Conservation (phyloP, 225 moss, liverwort and hornwort genomes). For the Physcomitrellopsis africana region DNA sequence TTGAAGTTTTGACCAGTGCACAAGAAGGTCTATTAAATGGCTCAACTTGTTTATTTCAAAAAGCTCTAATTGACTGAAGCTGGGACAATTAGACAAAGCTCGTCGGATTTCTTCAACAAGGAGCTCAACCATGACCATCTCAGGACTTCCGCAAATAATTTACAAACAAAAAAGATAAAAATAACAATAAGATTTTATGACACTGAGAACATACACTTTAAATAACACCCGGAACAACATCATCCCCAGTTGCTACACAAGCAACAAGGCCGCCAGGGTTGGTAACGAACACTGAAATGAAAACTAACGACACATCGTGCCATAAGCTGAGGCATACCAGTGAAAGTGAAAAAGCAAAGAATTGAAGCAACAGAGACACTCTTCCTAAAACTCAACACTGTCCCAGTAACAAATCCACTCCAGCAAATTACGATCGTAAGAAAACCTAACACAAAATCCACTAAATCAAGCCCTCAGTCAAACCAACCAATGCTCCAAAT, state of each 20-base stretch:
- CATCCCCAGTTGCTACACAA: conserved; percentile 18
- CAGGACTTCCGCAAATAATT: not conserved
- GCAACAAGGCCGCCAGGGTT: not conserved
- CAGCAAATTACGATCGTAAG: conserved; percentile 20
- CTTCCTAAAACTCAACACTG: no score
- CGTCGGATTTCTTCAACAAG: not conserved
- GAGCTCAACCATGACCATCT: conserved; percentile 25
- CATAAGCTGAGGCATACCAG: not conserved
- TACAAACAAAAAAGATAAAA: no score
- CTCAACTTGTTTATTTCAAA: not conserved
- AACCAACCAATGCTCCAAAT: not conserved
- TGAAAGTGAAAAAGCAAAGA: no score
- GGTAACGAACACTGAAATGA: no score
- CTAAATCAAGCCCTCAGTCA: not conserved
- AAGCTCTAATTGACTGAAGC: not conserved
- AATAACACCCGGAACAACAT: not conserved
- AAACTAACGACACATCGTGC: not conserved
- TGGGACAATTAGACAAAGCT: not conserved
- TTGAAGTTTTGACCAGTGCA: not conserved
- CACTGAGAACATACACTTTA: not conserved
- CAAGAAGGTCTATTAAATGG: not conserved
- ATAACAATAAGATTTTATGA: no score
- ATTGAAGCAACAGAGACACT: no score
- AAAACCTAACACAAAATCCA: conserved; percentile 38
- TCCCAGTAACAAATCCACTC: no score